Conservation (phyloP, 2,329 filamentous ascomycete species). For the Paecilomyces niveus region DNA sequence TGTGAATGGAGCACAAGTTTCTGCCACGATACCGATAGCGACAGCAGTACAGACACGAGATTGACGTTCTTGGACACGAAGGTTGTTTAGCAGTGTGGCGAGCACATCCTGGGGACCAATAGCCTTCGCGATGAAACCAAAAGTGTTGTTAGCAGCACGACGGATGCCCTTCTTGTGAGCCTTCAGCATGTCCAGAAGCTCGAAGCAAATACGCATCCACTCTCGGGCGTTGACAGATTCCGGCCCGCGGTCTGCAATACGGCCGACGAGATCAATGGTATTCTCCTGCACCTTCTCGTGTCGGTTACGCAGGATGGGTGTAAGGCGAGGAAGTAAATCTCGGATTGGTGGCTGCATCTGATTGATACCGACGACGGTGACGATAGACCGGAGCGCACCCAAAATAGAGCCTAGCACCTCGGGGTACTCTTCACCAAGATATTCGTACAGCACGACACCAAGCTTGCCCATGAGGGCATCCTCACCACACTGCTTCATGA, state of each 20-base stretch:
- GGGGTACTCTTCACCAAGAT: constrained; percentile 95
- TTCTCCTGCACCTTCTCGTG: constrained; percentile 99
- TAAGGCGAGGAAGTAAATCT: constrained; percentile 87
- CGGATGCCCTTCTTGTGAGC: constrained; percentile 99
- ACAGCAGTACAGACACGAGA: constrained; percentile 98
- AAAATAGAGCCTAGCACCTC: constrained; percentile 96
- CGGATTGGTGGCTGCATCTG: constrained; percentile 98
- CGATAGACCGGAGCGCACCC: constrained; percentile 88
- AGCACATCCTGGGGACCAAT: constrained; percentile 97
- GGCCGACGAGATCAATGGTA: constrained; percentile 94
- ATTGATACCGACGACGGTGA: constrained; percentile 94
- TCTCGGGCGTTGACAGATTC: constrained; percentile 95
- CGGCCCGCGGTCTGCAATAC: constrained; percentile 93
- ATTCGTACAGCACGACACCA: constrained; percentile 91
- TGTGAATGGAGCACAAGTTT: constrained; percentile 96
- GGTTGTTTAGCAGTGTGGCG: constrained; percentile 90
- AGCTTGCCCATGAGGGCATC: constrained; percentile 94
- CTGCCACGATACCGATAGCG: constrained; percentile 95
- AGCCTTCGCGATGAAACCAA: constrained; percentile 98
- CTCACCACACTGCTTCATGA: constrained; percentile 98
- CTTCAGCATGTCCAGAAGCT: constrained; percentile 97
- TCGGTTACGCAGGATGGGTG: constrained; percentile 94
- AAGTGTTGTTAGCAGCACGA: constrained; percentile 97
- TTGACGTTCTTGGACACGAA: constrained; percentile 94
- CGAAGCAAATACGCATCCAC: constrained; percentile 99